A percentile compares a stretch with the other conserved stretches of the same genome.
These are phyloP conservation scores for Pachysolen tannophilus DNA, from an alignment of 805 yeast species.

Conservation along the genomic window DNA sequence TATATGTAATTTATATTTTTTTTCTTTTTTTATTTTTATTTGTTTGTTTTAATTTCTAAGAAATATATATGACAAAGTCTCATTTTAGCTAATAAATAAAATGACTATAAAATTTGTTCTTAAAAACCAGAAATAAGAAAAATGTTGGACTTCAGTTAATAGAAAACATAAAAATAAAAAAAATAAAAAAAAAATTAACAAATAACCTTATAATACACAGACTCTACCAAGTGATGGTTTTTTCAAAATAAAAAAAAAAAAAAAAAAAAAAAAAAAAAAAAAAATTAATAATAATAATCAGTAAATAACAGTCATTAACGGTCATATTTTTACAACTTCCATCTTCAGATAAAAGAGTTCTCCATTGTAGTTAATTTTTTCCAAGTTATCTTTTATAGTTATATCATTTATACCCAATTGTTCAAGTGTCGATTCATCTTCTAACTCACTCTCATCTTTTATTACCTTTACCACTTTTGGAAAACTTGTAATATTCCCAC, in stretches of 20 bases:
- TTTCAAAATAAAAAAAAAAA: too few relatives aligned
- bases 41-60: background rate
- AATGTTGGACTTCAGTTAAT: too few relatives aligned
- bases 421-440: background rate
- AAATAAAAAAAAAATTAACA: too few relatives aligned
- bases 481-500: slow-evolving; percentile 5
- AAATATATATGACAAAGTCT: background rate
- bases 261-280: background rate
- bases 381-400: background rate
- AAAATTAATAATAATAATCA: background rate
- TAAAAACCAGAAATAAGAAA: background rate
- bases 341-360: slow-evolving; percentile 6
- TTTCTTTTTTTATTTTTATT: slow-evolving; percentile 1
- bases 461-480: slow-evolving; percentile 6
- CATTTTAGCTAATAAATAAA: background rate
- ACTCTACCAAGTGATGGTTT: too few relatives aligned
- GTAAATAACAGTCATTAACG: too few relatives aligned
- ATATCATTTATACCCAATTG: background rate
- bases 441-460: slow-evolving; percentile 1
- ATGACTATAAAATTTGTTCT: background rate
- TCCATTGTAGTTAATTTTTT: background rate
- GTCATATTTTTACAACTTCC: slow-evolving; percentile 1
- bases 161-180: too few relatives aligned
- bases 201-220: too few relatives aligned
- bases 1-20: background rate